Conservation (phyloP, 2,329 filamentous ascomycete species). For the Penicillium sp. region DNA sequence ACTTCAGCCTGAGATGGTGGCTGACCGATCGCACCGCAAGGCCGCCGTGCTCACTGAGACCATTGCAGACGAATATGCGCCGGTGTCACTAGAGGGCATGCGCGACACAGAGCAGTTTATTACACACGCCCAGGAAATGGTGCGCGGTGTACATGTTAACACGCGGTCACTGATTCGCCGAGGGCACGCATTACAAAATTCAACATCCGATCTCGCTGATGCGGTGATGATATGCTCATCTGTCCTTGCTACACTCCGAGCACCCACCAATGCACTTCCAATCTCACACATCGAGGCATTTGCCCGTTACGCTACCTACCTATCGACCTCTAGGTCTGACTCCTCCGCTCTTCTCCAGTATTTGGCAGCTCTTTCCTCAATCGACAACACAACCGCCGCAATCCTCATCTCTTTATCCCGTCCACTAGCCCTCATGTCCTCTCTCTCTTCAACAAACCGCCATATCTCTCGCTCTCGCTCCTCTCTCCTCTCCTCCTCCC, state of each 20-base stretch:
- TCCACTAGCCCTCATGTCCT: constrained; percentile 73
- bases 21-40: constrained; percentile 82
- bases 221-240: constrained; percentile 45
- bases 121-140: constrained; percentile 83
- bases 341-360: constrained; percentile 72
- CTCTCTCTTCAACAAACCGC: constrained; percentile 72
- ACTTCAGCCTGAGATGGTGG: constrained; percentile 84
- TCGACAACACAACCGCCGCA: constrained; percentile 81
- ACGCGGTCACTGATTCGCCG: constrained; percentile 80
- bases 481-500: constrained; percentile 64
- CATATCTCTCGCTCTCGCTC: constrained; percentile 75
- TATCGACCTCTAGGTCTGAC: constrained; percentile 62
- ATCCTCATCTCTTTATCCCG: constrained; percentile 76
- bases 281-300: constrained; percentile 67
- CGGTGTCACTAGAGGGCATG: constrained; percentile 68
- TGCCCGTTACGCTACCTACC: constrained; percentile 66
- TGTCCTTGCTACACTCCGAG: constrained; percentile 52
- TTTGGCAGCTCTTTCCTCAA: constrained; percentile 72
- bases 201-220: constrained; percentile 51
- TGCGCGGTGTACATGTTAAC: constrained; percentile 78
- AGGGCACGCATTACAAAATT: constrained; percentile 70
- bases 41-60: constrained; percentile 79
- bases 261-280: constrained; percentile 64
- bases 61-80: constrained; percentile 83
- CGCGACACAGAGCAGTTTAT: constrained; percentile 92